Base-by-base conservation (phyloP, 768 basidiomycete genomes). In the Leccinum uliginosum region DNA sequence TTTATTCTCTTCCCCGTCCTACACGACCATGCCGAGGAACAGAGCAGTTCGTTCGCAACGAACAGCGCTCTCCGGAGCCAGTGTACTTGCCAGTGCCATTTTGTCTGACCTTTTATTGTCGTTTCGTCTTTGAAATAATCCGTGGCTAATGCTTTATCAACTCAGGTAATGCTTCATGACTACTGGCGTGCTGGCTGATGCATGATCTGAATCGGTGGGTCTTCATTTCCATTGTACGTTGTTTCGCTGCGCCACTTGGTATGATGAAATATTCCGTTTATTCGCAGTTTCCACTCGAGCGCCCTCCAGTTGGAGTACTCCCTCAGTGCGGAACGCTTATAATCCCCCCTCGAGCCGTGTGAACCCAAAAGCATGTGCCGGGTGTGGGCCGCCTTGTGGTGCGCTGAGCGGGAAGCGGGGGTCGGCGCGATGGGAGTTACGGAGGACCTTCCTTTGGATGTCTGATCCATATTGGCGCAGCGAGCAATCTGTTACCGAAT, bases 51-150 rank as follows among this genome's bases (percentile, higher is more conserved):
- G 83, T 87, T 86, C 83, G 83, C 84, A 85, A 84, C 85, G 77
- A 77, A 84, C 81, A 75, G 83, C 80, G 78, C 74, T 76, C 74
- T 81, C 57, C 73, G 75, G 78, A 75, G 73, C 74, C 80, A 86
- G 84, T 81, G 86, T 81, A 86, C 87, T 89, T 88, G 87, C 88
- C 87, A 89, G 87, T 86, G 86, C 86, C 86, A 80, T 84, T 89
- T 85, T 69, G 82, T 86, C 88, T 89, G 87, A 90, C 68, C 59
- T 59, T 68, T 49, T 61, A 1, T 51, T 51, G 4, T 15, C 45
- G 11, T 15, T 27, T 15, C 27, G 14, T 0, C 6, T 43, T 57
- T 30, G 8, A 3, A 38, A 49, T n/a, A 0, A 6, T 50, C 55
- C 23, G 14, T 63, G 48, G 10, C 74, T 67, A 46, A 64, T 52